Evolutionary conservation across 169 alveolate species (phyloP).

Genomic region (Miamiensis avidus): DNA sequence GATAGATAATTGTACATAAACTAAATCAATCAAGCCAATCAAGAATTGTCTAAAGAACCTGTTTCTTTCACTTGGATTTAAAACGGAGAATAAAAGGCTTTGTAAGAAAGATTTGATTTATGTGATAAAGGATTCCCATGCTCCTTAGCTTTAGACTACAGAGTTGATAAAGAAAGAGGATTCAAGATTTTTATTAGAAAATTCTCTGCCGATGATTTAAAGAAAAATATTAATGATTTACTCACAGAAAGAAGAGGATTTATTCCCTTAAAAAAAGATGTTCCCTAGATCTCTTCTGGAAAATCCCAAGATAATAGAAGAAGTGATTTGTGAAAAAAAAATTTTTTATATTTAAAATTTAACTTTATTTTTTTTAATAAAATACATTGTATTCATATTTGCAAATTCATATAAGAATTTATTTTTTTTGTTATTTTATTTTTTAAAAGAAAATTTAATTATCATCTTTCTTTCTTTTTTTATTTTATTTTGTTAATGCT

Average conservation of each 20-base stretch:
- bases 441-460: no score
- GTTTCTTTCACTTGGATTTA: not conserved
- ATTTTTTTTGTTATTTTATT: no score
- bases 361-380: no score
- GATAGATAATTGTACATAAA: not conserved
- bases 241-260: not conserved
- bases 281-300: not conserved
- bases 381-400: no score
- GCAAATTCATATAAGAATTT: no score
- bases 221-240: not conserved
- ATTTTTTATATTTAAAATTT: no score
- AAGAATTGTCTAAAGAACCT: not conserved
- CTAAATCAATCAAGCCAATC: not conserved
- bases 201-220: not conserved
- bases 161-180: not conserved
- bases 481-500: no score
- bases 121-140: not conserved
- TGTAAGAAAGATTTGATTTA: not conserved
- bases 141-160: not conserved
- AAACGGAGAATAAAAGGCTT: not conserved
- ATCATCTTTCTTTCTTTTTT: no score
- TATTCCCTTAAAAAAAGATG: not conserved
- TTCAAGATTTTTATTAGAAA: no score
- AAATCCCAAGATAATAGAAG: no score
- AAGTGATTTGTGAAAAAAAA: not conserved